phyloP scores from a whole-genome alignment of 169 alveolate species.

The Amoebophrya sp. region DNA sequence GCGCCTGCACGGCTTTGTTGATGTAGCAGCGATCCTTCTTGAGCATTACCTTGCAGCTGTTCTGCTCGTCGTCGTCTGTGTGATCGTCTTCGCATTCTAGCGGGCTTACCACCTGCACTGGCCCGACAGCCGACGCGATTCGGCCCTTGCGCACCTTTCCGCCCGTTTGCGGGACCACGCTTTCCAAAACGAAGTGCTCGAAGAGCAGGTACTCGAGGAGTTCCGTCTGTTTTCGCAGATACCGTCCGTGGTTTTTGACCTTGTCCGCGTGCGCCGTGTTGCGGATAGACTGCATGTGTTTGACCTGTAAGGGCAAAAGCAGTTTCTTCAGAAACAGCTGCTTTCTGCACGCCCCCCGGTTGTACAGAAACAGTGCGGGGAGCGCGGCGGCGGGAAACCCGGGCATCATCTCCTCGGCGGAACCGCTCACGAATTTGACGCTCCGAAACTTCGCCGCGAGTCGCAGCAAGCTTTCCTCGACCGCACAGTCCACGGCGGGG shows the following conservation, averaged over 20 bases:
- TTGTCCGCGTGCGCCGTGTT: too few species aligned
- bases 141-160: neutral
- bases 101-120: neutral
- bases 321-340: neutral
- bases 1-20: neutral
- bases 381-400: neutral
- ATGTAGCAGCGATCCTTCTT: neutral
- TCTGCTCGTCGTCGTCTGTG: neutral
- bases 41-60: neutral
- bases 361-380: slow-evolving; percentile 5
- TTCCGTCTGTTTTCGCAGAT: neutral
- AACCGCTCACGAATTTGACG: neutral
- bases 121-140: neutral
- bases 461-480: neutral
- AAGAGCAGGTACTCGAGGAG: neutral
- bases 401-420: neutral
- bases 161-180: neutral
- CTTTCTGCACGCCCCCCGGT: neutral
- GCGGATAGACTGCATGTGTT: neutral
- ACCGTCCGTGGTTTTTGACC: too few species aligned
- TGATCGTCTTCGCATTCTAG: too few species aligned
- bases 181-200: neutral
- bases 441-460: neutral
- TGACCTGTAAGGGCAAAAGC: neutral
- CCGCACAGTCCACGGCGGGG: neutral